Evolutionary conservation across 78 protist genomes (phyloP), one percentile per base, ranked within the genome.

Genomic region (Isochrysis galbana): DNA sequence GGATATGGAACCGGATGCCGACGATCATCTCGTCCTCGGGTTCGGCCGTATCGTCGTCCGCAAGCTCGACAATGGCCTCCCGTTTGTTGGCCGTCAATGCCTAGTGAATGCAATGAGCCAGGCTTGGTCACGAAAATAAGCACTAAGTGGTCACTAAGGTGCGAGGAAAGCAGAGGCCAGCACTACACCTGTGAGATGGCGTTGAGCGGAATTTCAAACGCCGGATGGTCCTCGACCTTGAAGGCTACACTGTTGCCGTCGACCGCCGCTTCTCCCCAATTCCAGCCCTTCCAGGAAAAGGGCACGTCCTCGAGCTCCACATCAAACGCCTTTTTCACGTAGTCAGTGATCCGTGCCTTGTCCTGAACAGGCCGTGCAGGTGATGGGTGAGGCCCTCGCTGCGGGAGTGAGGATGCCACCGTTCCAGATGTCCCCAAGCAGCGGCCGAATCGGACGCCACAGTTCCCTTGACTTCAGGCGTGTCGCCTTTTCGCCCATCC

Each of bases 1-100:
- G 86, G 32, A 77, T 14, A n/a, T 1, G 23, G 86, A 77, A 23
- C 48, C 86, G 86, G 1, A 77, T 38, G 48, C 32, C 86, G 48
- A 41, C 48, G 46, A 77, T 29, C 47, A 23, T 41, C 86, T 77
- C 86, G 86, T 77, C 86, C 86, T 77, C 86, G 86, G 86, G 86
- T n/a, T 3, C 34, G 34, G 22, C 42, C 47, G 86, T 77, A 46
- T 77, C 86, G 42, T 39, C 86, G 42, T 0, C 34, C 38, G 2
- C 42, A 11, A 77, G 0, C 86, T 77, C 86, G 47, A 77, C 7
- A 17, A 39, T 1, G 48, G 45, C 86, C 86, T 77, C 86, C 25
- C 21, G 19, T 14, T 41, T 38, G 23, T 39, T 32, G 48, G n/a
- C 3, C 32, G 86, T 23, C 29, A 51, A 19, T 14, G 61, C 61